Percentiles rank a stretch among this genome's conserved stretches.
phyloP scores from a whole-genome alignment of 441 rosid genomes.

The Aleurites moluccanus region DNA sequence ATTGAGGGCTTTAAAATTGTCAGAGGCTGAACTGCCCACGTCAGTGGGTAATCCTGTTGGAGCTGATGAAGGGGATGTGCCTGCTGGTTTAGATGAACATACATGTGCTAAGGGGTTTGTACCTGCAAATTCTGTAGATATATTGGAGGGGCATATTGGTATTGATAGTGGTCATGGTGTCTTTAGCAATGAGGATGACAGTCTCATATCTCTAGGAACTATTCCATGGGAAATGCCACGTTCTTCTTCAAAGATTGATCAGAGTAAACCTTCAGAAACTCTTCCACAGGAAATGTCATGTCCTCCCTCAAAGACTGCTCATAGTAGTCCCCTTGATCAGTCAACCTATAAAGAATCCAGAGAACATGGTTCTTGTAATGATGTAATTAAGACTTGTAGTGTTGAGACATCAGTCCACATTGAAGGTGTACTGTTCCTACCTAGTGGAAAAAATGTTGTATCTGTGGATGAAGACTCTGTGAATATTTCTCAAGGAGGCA shows the following conservation, averaged over 20 bases:
- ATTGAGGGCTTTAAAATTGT: conserved; percentile 63
- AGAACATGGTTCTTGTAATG: conserved; percentile 29
- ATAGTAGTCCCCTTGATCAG: conserved; percentile 33
- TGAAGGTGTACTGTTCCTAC: conserved; percentile 33
- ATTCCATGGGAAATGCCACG: conserved; percentile 28
- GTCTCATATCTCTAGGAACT: conserved; percentile 24
- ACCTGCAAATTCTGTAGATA: conserved; percentile 29
- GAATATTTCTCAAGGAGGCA: conserved; percentile 25
- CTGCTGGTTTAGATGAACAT: conserved; percentile 41
- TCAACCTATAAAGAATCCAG: conserved; percentile 33
- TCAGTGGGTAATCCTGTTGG: conserved; percentile 23
- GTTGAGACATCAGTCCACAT: conserved; percentile 27
- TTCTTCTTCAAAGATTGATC: conserved; percentile 33
- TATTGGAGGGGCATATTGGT: conserved; percentile 24
- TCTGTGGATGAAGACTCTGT: conserved; percentile 27
- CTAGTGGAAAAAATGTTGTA: conserved; percentile 35
- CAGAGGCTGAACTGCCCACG: conserved; percentile 47
- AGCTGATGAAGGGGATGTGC: conserved; percentile 30
- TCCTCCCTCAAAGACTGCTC: conserved; percentile 33
- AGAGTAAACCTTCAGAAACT: conserved; percentile 29
- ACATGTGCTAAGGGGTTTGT: conserved; percentile 26
- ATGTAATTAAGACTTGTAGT: conserved; percentile 32
- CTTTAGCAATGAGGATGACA: conserved; percentile 30
- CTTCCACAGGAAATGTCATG: conserved; percentile 28
- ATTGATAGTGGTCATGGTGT: conserved; percentile 25